phyloP scores from a whole-genome alignment of 306 rosid genomes.

The Betula pendula region DNA sequence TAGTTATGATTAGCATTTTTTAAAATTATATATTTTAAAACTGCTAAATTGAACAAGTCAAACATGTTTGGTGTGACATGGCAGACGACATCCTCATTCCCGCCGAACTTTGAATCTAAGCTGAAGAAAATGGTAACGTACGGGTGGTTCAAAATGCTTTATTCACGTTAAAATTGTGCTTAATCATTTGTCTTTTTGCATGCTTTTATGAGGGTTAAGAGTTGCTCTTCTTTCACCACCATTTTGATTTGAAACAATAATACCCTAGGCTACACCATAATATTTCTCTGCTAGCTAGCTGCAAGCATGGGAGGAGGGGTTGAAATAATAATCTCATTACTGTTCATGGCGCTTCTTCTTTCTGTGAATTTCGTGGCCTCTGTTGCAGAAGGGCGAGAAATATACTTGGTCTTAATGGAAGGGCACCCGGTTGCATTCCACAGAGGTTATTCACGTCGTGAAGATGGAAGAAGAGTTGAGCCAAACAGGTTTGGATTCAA shows the following conservation, averaged over 20 bases:
- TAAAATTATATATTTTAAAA: too few relatives aligned
- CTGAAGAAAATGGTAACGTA: too few relatives aligned
- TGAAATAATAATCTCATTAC: not conserved
- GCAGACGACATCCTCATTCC: slow-evolving; percentile 2
- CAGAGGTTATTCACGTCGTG: slow-evolving; percentile 15
- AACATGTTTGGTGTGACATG: slow-evolving; percentile 21
- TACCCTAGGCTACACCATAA: not conserved
- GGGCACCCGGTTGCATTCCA: slow-evolving; percentile 54
- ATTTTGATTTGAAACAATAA: not conserved
- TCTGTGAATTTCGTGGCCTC: slow-evolving; percentile 18
- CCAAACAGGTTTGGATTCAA: slow-evolving; percentile 31
- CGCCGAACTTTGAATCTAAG: not conserved
- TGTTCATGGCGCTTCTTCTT: slow-evolving; percentile 20
- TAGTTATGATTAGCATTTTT: too few relatives aligned
- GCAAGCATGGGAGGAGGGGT: slow-evolving; percentile 18
- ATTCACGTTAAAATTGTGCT: slow-evolving; percentile 20
- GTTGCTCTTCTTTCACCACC: not conserved
- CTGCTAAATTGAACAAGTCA: too few relatives aligned
- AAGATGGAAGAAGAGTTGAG: slow-evolving; percentile 25
- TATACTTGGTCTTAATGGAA: slow-evolving; percentile 69
- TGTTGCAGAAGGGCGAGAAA: slow-evolving; percentile 50
- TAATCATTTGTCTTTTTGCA: slow-evolving; percentile 6
- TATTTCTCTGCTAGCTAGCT: not conserved
- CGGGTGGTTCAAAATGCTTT: not conserved
- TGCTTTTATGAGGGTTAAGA: not conserved